These are phyloP conservation scores for Nakataea oryzae DNA, from an alignment of 2,329 filamentous ascomycete genomes.

Conservation along the genomic window DNA sequence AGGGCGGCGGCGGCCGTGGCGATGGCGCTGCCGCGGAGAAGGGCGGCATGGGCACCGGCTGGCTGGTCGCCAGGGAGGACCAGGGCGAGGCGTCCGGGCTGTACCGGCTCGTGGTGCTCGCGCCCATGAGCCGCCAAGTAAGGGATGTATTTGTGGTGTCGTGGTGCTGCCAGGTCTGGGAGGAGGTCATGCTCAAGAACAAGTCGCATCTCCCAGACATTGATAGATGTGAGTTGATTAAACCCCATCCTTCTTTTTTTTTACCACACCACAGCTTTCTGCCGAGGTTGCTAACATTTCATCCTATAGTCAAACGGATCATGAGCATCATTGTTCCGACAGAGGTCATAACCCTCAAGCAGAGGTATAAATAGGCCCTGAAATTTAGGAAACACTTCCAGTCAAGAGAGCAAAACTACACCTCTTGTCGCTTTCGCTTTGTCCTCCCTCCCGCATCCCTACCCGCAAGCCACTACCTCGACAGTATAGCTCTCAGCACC, in stretches of 20 bases:
- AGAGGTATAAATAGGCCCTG: not conserved
- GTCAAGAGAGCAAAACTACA: no score
- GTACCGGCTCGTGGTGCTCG: constrained; percentile 1
- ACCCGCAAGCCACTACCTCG: not conserved
- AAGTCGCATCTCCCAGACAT: not conserved
- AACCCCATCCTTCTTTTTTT: not conserved
- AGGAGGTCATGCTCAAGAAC: not conserved
- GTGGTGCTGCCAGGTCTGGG: constrained; percentile 1
- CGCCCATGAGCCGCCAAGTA: not conserved
- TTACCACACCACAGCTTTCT: not conserved
- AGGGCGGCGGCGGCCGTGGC: not conserved
- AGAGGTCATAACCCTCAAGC: not conserved
- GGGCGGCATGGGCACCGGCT: not conserved
- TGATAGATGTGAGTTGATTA: not conserved
- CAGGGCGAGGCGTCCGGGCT: not conserved
- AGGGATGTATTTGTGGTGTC: not conserved
- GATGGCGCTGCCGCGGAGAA: not conserved
- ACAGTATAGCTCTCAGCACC: constrained; percentile 13
- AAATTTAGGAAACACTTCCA: no score
- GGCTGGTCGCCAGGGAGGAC: not conserved
- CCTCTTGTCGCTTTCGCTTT: no score
- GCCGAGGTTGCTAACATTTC: not conserved
- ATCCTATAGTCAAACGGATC: not conserved
- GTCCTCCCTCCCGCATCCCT: no score
- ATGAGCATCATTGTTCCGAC: not conserved